These are phyloP conservation scores for Pleurotus citrinopileatus DNA, from an alignment of 768 basidiomycete species.

Conservation along the genomic window DNA sequence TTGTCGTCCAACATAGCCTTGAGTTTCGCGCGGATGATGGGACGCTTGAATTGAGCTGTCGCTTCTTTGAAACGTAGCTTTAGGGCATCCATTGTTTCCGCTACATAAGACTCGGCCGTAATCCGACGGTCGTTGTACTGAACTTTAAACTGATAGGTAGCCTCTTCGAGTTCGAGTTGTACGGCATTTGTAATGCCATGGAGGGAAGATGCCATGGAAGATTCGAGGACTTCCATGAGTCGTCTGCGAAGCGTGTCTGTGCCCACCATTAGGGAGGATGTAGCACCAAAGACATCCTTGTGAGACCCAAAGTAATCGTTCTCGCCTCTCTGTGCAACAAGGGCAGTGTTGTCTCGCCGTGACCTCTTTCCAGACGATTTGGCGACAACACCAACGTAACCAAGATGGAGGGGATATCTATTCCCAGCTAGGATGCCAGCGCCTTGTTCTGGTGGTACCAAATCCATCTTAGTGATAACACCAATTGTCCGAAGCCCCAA, in stretches of 20 bases:
- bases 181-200: slow-evolving; percentile 97
- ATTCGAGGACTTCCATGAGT: slow-evolving; percentile 96
- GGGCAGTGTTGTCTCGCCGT: slow-evolving; percentile 43
- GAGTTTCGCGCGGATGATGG: slow-evolving; percentile 83
- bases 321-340: slow-evolving; percentile 56
- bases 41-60: slow-evolving; percentile 83
- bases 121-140: slow-evolving; percentile 96
- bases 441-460: slow-evolving; percentile 85
- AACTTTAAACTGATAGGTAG: slow-evolving; percentile 98
- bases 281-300: slow-evolving; percentile 56
- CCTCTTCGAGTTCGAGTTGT: slow-evolving; percentile 94
- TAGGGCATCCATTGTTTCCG: slow-evolving; percentile 92
- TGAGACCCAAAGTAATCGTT: slow-evolving; percentile 66
- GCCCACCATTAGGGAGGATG: slow-evolving; percentile 80
- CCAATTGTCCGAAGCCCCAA: slow-evolving; percentile 94
- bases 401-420: slow-evolving; percentile 94
- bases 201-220: slow-evolving; percentile 94
- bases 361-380: slow-evolving; percentile 65
- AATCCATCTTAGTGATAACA: slow-evolving; percentile 98
- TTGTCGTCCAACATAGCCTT: slow-evolving; percentile 94
- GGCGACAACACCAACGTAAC: slow-evolving; percentile 95
- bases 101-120: slow-evolving; percentile 94
- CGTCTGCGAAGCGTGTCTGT: slow-evolving; percentile 86
- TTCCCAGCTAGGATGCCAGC: slow-evolving; percentile 81
- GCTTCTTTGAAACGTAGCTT: slow-evolving; percentile 89